Percentiles rank a stretch among this genome's conserved stretches.
Evolutionary conservation across 2,329 filamentous ascomycete species (phyloP).

Genomic region (Penicillium expansum): DNA sequence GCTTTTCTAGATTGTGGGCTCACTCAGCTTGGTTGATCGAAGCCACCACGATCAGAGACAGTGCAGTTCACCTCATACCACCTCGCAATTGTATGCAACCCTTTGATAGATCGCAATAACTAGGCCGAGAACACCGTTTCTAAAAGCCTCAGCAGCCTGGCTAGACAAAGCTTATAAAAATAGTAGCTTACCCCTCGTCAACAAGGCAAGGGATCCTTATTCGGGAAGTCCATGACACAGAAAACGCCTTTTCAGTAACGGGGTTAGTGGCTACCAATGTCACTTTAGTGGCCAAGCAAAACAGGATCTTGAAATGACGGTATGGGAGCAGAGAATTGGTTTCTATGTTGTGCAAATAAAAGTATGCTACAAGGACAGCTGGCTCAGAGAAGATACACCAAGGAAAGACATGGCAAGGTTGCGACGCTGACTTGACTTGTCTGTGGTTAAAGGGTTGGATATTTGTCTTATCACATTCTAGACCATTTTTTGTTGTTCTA

Average conservation of each 20-base stretch:
- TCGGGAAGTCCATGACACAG: neutral
- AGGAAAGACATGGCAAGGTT: neutral
- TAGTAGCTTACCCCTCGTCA: neutral
- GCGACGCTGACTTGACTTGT: neutral
- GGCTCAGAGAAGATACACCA: neutral
- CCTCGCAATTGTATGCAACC: slow-evolving; percentile 7
- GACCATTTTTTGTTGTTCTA: neutral
- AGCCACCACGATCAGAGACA: neutral
- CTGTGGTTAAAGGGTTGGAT: neutral
- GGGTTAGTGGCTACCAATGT: neutral
- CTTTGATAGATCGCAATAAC: neutral
- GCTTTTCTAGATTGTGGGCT: neutral
- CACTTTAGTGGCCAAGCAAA: neutral
- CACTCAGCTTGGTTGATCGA: neutral
- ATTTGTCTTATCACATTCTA: neutral
- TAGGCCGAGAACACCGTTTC: neutral
- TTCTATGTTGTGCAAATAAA: neutral
- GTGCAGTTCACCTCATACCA: neutral
- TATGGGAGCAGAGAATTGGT: neutral
- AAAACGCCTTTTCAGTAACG: neutral
- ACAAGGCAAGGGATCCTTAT: neutral
- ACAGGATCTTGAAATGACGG: neutral
- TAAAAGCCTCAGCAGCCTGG: neutral
- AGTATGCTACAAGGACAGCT: neutral
- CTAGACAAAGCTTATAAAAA: neutral